A percentile compares a stretch with the other conserved stretches of the same genome.
These are phyloP conservation scores for Hypoxylon rubiginosum DNA, from an alignment of 2,329 filamentous ascomycete species.

Conservation along the genomic window DNA sequence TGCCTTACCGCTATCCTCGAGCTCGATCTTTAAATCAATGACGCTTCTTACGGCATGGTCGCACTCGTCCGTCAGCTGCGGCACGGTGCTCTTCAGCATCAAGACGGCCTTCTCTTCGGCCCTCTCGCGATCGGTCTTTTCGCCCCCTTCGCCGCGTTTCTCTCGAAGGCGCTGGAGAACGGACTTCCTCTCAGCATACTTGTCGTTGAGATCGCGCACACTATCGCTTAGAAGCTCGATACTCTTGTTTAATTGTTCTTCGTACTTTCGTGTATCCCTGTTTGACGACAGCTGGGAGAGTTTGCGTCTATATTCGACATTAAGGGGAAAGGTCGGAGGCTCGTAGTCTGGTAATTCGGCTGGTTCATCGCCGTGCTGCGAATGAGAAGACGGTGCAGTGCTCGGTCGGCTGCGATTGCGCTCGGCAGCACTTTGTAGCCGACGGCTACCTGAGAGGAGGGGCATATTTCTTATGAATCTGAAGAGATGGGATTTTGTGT, in stretches of 20 bases:
- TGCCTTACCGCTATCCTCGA: slow-evolving; percentile 61
- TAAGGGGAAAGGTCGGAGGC: slow-evolving; percentile 61
- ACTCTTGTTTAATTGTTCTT: slow-evolving; percentile 62
- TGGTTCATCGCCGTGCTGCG: slow-evolving; percentile 28
- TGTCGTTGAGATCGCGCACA: slow-evolving; percentile 66
- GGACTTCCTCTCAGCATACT: slow-evolving; percentile 54
- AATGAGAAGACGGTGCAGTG: slow-evolving; percentile 20
- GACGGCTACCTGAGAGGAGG: slow-evolving; percentile 25
- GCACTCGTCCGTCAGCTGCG: slow-evolving; percentile 58
- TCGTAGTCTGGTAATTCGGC: slow-evolving; percentile 65
- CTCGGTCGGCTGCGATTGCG: slow-evolving; percentile 32
- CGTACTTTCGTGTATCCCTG: slow-evolving; percentile 59
- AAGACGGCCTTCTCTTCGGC: slow-evolving; percentile 56
- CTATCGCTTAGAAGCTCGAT: slow-evolving; percentile 59
- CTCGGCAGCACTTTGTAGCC: slow-evolving; percentile 40
- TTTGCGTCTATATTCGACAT: slow-evolving; percentile 54
- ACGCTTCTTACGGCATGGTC: slow-evolving; percentile 63
- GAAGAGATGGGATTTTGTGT: background rate
- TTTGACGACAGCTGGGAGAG: slow-evolving; percentile 60
- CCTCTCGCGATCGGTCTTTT: slow-evolving; percentile 55
- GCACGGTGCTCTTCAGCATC: slow-evolving; percentile 57
- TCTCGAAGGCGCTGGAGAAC: slow-evolving; percentile 52
- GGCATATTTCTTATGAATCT: slow-evolving; percentile 33
- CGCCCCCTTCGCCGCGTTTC: slow-evolving; percentile 53
- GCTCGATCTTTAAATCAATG: slow-evolving; percentile 63